Conservation (phyloP, 768 basidiomycete species). For the Lactarius sp. region DNA sequence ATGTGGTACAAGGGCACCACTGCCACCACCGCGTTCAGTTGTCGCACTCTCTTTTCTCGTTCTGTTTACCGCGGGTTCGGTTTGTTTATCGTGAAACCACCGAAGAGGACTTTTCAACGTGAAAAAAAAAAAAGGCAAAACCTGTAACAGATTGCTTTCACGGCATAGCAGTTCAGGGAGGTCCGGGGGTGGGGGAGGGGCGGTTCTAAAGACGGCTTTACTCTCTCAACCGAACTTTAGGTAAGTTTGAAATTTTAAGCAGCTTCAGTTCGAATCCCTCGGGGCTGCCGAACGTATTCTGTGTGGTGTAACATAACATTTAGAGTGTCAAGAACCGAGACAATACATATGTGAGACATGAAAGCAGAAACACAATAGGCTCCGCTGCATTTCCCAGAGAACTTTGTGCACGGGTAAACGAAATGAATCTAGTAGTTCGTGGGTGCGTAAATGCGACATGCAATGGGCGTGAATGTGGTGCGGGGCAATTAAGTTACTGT, state of each 20-base stretch:
- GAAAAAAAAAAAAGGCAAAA: not conserved
- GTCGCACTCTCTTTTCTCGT: not conserved
- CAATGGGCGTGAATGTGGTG: slow-evolving; percentile 4
- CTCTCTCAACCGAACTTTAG: not conserved
- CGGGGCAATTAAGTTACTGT: not conserved
- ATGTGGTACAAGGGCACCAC: not conserved
- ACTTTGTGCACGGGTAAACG: not conserved
- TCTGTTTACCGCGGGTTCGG: not conserved
- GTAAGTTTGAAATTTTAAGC: not conserved
- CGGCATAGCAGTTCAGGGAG: not conserved
- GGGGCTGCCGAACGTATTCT: not conserved
- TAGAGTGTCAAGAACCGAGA: not conserved
- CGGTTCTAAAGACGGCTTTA: not conserved
- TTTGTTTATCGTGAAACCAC: not conserved
- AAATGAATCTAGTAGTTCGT: slow-evolving; percentile 7
- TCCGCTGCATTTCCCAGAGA: not conserved
- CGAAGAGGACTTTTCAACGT: not conserved
- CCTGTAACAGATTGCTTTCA: not conserved
- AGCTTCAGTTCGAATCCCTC: not conserved
- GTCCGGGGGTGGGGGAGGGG: too few relatives aligned
- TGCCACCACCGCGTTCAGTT: not conserved
- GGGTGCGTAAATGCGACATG: not conserved
- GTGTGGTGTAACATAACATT: not conserved
- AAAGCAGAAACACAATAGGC: not conserved
- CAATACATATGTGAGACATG: slow-evolving; percentile 7